Conservation (phyloP, 345 rosid species). For the Populus euphratica region DNA sequence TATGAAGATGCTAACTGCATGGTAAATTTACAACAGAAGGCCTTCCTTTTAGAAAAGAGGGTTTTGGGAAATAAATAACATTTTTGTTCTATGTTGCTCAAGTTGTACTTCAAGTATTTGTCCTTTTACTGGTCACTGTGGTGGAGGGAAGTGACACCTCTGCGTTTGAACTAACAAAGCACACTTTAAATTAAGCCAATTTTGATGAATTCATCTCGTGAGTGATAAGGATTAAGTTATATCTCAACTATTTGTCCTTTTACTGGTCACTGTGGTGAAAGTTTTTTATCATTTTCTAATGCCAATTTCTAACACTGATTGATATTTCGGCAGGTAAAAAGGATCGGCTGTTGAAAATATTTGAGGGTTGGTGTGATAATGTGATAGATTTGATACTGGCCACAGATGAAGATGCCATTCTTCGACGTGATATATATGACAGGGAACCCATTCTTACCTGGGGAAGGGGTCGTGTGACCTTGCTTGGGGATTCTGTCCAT, state of each 20-base stretch:
- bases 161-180: background rate
- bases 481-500: constrained; percentile 90
- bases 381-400: constrained; percentile 67
- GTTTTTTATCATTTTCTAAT: background rate
- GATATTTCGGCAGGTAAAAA: constrained; percentile 52
- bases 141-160: background rate
- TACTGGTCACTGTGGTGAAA: background rate
- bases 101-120: background rate
- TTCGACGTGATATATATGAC: constrained; percentile 89
- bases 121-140: background rate
- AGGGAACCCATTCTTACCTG: constrained; percentile 62
- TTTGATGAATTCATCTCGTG: background rate
- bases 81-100: background rate
- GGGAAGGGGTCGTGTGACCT: constrained; percentile 90
- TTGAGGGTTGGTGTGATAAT: constrained; percentile 90
- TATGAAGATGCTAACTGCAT: background rate
- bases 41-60: background rate
- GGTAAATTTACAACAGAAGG: background rate
- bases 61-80: background rate
- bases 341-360: constrained; percentile 76
- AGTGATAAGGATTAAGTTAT: background rate
- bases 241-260: no score
- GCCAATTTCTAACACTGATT: background rate
- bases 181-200: no score
- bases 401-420: constrained; percentile 74